Evolutionary conservation across 2,329 filamentous ascomycete genomes (phyloP), one percentile per base, ranked within the genome.

Genomic region (Xylariaceae sp.): DNA sequence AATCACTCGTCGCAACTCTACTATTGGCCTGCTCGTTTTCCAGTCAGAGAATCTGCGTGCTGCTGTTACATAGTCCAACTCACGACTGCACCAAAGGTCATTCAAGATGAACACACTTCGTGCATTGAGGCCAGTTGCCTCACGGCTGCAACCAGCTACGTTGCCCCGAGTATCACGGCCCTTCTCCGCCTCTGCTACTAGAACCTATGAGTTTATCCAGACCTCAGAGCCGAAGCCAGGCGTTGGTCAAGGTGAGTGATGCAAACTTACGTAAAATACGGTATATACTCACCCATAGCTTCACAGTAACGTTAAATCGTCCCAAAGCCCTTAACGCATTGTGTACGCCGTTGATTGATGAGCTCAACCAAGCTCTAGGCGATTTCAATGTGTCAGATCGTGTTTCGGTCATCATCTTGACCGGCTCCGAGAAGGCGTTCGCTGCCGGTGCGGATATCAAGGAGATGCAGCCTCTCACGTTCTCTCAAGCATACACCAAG

Each of bases 401-500:
- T 24, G 84, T 89, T 50, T 79, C 80, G 9, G 85, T 84, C 54
- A 88, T 95, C 55, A 67, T 98, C 44, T 74, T 98, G 44, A 96
- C 93, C 1, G 93, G 93, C 41, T 94, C 85, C 34, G 75, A 89
- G 52, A 89, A 85, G 66, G 90, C 91, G 32, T 98, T 96, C 61
- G 91, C 91, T 22, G 91, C 93, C 34, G 93, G 93, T 38, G 93
- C 93, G 47, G 93, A 98, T 67, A 98, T 98, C 73, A 97, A 97
- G 68, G 93, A 98, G 69, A 98, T 98, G 93, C 87, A 89, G 22
- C 83, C 89, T 46, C 80, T 96, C 30, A 90, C 84, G 41, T 98
- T 98, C 69, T 79, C 87, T 49, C 73, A 84, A 51, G 91, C 93
- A 30, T 97, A 96, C 71, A 86, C 81, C 36, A 81, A 73, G 53